A percentile compares a stretch with the other conserved stretches of the same genome.
Conservation (phyloP, 164 flowering plant species). For the Stephania japonica region DNA sequence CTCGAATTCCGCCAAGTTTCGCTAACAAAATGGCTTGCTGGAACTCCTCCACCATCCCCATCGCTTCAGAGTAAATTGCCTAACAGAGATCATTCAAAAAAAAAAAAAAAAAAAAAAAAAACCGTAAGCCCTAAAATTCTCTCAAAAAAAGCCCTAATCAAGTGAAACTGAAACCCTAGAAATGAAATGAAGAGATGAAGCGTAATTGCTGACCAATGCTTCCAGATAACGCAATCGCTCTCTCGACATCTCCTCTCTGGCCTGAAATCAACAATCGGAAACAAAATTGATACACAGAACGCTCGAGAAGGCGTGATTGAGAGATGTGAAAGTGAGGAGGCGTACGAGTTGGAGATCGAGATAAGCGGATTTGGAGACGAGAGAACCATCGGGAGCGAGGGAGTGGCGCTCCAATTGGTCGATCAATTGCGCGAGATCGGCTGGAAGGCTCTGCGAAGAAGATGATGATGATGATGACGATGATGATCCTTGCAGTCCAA, state of each 20-base stretch:
- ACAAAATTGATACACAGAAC: not conserved
- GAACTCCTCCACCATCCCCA: constrained; percentile 86
- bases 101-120: no score
- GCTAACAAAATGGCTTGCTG: constrained; percentile 68
- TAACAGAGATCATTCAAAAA: constrained; percentile 10
- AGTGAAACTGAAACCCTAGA: not conserved
- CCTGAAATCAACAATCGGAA: constrained; percentile 42
- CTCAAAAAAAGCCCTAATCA: not conserved
- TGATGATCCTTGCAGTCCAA: constrained; percentile 20
- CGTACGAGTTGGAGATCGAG: constrained; percentile 76
- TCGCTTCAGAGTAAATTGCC: constrained; percentile 82
- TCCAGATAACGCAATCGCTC: constrained; percentile 90
- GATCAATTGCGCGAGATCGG: constrained; percentile 57
- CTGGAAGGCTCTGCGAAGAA: constrained; percentile 39
- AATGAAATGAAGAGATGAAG: not conserved
- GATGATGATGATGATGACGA: no score
- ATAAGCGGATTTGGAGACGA: constrained; percentile 72
- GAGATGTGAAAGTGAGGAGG: not conserved
- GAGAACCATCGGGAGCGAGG: constrained; percentile 92
- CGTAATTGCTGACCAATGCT: constrained; percentile 54
- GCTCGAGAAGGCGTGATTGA: not conserved
- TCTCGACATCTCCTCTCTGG: constrained; percentile 88
- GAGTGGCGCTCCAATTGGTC: constrained; percentile 95
- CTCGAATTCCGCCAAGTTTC: constrained; percentile 61
- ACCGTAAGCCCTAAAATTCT: no score